A percentile compares a stretch with the other conserved stretches of the same genome.
Conservation (phyloP, 805 yeast genomes). For the Pichia kluyveri region DNA sequence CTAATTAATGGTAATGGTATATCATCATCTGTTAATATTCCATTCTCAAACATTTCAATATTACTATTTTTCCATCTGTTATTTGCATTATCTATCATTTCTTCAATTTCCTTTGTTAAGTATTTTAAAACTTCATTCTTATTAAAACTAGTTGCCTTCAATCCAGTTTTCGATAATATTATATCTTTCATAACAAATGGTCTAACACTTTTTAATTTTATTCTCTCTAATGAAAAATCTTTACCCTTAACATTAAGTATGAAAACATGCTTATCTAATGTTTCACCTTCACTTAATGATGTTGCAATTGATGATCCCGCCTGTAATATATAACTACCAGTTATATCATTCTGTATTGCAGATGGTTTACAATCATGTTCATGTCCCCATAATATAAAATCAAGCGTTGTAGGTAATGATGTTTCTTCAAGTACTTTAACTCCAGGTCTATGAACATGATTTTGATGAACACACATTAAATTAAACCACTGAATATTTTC, state of each 20-base stretch:
- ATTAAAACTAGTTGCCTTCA: conserved; percentile 53
- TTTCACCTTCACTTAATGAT: conserved; percentile 77
- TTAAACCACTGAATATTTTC: conserved; percentile 68
- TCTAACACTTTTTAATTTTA: conserved; percentile 62
- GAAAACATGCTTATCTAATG: conserved; percentile 64
- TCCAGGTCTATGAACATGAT: conserved; percentile 72
- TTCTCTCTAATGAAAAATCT: conserved; percentile 47
- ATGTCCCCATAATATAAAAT: conserved; percentile 92
- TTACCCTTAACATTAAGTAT: conserved; percentile 56
- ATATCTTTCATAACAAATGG: conserved; percentile 75
- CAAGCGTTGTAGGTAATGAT: conserved; percentile 72
- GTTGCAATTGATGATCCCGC: conserved; percentile 96
- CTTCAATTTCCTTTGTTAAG: conserved; percentile 56
- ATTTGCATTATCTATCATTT: conserved; percentile 52
- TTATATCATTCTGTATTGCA: conserved; percentile 48
- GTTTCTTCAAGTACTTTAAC: conserved; percentile 80
- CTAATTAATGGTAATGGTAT: conserved; percentile 78
- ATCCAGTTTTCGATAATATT: conserved; percentile 40
- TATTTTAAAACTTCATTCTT: conserved; percentile 52
- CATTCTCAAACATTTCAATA: conserved; percentile 18
- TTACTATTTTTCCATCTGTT: conserved; percentile 34
- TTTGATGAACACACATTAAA: conserved; percentile 83
- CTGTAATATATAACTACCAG: conserved; percentile 71
- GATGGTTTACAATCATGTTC: conserved; percentile 89
- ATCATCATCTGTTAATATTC: conserved; percentile 24